Percentiles rank a stretch among this genome's conserved stretches.
Evolutionary conservation across 371 early-diverging fungal genomes (phyloP).

Genomic region (Rhizopus sp.): DNA sequence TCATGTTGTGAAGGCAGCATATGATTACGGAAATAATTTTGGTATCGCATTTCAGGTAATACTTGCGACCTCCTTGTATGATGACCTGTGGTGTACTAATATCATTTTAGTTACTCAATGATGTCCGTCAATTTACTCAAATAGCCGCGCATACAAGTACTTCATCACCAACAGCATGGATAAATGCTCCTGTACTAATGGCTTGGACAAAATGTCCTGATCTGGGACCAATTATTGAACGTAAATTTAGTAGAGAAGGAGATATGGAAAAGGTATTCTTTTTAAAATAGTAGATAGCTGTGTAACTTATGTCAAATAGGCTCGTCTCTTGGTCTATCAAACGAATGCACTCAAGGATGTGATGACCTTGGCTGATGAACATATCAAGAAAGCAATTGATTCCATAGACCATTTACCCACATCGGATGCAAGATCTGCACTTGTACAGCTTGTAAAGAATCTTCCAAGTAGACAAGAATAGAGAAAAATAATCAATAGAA

Average conservation of each 20-base stretch:
- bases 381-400: constrained; percentile 60
- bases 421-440: constrained; percentile 68
- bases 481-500: constrained; percentile 3
- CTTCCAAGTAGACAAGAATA: constrained; percentile 37
- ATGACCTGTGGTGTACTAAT: neutral
- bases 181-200: constrained; percentile 92
- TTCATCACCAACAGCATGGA: constrained; percentile 85
- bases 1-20: constrained; percentile 75
- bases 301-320: constrained; percentile 28
- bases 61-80: neutral
- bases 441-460: constrained; percentile 62
- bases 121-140: constrained; percentile 87
- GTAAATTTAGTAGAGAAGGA: constrained; percentile 72
- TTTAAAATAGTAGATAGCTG: no score
- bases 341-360: constrained; percentile 73
- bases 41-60: constrained; percentile 93
- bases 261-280: constrained; percentile 59
- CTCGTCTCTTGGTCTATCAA: constrained; percentile 69
- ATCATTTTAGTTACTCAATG: constrained; percentile 77
- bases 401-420: constrained; percentile 64
- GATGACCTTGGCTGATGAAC: constrained; percentile 52
- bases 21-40: constrained; percentile 83
- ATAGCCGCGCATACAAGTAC: constrained; percentile 72
- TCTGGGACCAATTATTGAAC: constrained; percentile 78
- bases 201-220: constrained; percentile 89